phyloP scores from a whole-genome alignment of 108 stramenopile genomes.

The Cyclotella sp. region DNA sequence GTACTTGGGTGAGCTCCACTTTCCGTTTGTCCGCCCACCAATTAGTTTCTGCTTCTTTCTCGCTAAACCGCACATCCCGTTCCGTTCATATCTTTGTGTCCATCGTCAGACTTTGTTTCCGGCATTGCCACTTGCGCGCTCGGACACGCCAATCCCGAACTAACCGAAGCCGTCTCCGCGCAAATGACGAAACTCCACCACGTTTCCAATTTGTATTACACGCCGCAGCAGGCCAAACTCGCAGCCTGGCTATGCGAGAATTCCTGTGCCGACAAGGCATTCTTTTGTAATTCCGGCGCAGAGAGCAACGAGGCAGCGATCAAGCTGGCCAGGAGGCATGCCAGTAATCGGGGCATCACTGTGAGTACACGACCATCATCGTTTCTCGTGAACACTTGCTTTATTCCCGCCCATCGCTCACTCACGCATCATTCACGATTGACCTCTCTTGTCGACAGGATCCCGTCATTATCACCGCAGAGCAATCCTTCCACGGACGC shows the following conservation, averaged over 20 bases:
- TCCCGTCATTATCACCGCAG: conserved; percentile 94
- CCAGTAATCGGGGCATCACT: conserved; percentile 74
- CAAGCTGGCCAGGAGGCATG: conserved; percentile 93
- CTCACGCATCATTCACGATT: neutral
- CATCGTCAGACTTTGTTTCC: conserved; percentile 83
- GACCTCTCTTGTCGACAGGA: conserved; percentile 44
- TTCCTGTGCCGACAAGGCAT: conserved; percentile 91
- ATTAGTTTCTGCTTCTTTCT: neutral
- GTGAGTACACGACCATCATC: no score
- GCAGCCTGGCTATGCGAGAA: conserved; percentile 93
- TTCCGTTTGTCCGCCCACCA: neutral
- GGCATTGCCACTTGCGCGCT: conserved; percentile 97
- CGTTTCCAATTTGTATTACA: conserved; percentile 94
- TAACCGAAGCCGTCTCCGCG: conserved; percentile 77
- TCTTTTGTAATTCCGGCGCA: conserved; percentile 98
- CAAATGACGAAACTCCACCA: conserved; percentile 94
- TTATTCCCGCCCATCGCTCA: no score
- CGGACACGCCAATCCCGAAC: conserved; percentile 88
- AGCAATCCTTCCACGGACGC: conserved; percentile 95
- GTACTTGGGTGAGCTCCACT: conserved; percentile 62
- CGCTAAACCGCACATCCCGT: neutral
- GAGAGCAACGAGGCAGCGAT: conserved; percentile 98
- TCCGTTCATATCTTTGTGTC: no score
- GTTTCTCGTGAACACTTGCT: no score
- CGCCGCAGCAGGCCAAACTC: conserved; percentile 87